Evolutionary conservation across 495 filamentous ascomycete species (phyloP).

Genomic region (Aspergillus kassunensis): DNA sequence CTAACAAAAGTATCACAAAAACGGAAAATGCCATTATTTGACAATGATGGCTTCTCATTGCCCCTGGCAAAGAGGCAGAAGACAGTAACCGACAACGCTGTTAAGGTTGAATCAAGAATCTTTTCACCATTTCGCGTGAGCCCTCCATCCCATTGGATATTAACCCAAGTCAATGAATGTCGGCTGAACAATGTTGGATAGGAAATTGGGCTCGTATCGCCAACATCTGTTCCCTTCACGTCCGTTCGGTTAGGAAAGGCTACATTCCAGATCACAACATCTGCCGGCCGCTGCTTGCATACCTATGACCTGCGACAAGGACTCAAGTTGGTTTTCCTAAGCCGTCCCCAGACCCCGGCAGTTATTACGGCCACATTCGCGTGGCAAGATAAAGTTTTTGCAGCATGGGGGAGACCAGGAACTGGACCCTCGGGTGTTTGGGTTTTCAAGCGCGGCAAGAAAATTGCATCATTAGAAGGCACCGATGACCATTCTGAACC

Average conservation of each 20-base stretch:
- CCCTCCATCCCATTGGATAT: neutral
- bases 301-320: constrained; percentile 90
- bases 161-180: neutral
- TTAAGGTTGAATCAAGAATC: neutral
- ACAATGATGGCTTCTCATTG: neutral
- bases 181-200: constrained; percentile 25
- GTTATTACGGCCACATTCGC: constrained; percentile 80
- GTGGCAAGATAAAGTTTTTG: constrained; percentile 83
- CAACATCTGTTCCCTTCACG: constrained; percentile 84
- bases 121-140: constrained; percentile 4
- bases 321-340: constrained; percentile 87
- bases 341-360: constrained; percentile 79
- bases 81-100: neutral
- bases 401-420: constrained; percentile 70
- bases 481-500: constrained; percentile 58
- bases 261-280: constrained; percentile 96
- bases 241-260: constrained; percentile 84
- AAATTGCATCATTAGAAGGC: constrained; percentile 65
- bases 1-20: too few species aligned
- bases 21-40: neutral
- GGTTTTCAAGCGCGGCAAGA: constrained; percentile 93
- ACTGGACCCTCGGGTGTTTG: constrained; percentile 63
- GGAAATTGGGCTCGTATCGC: constrained; percentile 91
- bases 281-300: constrained; percentile 81
- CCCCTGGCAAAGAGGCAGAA: constrained; percentile 2